A percentile compares a stretch with the other conserved stretches of the same genome.
Evolutionary conservation across 306 rosid genomes (phyloP).

Genomic region (Medicago ruthenica): DNA sequence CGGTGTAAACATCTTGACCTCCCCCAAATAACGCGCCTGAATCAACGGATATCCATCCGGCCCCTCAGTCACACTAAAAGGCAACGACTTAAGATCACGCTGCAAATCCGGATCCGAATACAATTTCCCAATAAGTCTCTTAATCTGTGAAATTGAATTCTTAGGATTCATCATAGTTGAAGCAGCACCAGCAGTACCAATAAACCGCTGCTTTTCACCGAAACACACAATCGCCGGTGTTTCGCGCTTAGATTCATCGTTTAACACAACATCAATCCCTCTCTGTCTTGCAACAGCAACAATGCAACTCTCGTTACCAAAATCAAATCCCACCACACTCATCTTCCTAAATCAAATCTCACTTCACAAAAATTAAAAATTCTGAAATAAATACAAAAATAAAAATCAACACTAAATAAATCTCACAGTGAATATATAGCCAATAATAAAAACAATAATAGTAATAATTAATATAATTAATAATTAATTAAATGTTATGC

Average conservation of each 20-base stretch:
- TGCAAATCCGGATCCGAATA: slow-evolving; percentile 85
- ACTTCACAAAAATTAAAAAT: neutral
- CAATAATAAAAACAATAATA: neutral
- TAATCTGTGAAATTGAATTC: slow-evolving; percentile 83
- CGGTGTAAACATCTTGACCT: slow-evolving; percentile 67
- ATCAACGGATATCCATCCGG: slow-evolving; percentile 85
- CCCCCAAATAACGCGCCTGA: slow-evolving; percentile 76
- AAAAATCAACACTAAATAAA: neutral
- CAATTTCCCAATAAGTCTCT: slow-evolving; percentile 72
- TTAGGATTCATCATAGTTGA: slow-evolving; percentile 92
- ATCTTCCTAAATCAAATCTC: slow-evolving; percentile 47
- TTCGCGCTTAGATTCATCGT: slow-evolving; percentile 94
- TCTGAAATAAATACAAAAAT: neutral
- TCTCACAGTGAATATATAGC: too few species aligned
- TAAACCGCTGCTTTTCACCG: slow-evolving; percentile 92
- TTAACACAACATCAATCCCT: slow-evolving; percentile 94
- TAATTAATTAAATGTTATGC: neutral
- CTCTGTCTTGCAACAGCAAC: slow-evolving; percentile 96
- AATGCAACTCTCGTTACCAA: slow-evolving; percentile 93
- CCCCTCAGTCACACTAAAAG: slow-evolving; percentile 71
- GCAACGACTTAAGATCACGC: slow-evolving; percentile 72
- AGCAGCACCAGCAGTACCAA: slow-evolving; percentile 98
- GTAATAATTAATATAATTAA: neutral
- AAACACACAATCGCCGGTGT: slow-evolving; percentile 92
- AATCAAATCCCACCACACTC: slow-evolving; percentile 99